Percentiles rank a stretch among this genome's conserved stretches.
phyloP scores from a whole-genome alignment of 2,329 filamentous ascomycete species.

The Talaromyces pinophilus region DNA sequence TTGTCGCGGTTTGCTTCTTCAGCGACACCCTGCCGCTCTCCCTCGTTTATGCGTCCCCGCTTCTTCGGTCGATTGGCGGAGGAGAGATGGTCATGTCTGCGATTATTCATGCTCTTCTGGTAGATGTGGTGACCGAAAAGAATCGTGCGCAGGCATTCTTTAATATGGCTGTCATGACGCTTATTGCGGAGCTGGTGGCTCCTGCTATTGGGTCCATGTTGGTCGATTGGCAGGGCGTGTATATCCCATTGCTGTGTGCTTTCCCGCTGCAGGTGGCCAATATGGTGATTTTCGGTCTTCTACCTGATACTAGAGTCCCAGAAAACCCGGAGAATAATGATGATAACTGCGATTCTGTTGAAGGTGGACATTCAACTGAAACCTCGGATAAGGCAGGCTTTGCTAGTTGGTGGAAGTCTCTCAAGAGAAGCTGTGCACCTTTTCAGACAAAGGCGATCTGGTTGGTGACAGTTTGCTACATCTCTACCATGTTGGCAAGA shows the following conservation, averaged over 20 bases:
- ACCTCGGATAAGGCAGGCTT: not conserved
- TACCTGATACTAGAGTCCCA: not conserved
- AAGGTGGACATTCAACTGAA: not conserved
- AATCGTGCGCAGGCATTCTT: slow-evolving; percentile 9
- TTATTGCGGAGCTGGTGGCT: slow-evolving; percentile 1
- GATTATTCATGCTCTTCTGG: not conserved
- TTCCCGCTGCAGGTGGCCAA: slow-evolving; percentile 6
- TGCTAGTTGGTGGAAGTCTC: not conserved
- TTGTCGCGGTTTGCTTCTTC: not conserved
- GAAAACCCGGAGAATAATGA: not conserved
- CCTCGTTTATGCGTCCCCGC: not conserved
- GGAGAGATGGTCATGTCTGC: slow-evolving; percentile 13
- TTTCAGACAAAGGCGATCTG: slow-evolving; percentile 6
- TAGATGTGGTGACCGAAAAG: not conserved
- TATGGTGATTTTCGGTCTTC: not conserved
- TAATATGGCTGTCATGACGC: slow-evolving; percentile 10
- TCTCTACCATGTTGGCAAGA: slow-evolving; percentile 6
- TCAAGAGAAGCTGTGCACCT: slow-evolving; percentile 2
- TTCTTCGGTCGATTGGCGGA: slow-evolving; percentile 1
- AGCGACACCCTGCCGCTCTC: not conserved
- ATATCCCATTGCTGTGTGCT: slow-evolving; percentile 2
- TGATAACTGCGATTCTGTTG: not conserved
- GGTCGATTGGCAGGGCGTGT: not conserved
- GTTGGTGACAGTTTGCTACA: slow-evolving; percentile 8
- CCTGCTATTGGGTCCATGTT: slow-evolving; percentile 10